Base-by-base conservation (phyloP, 129 eudicot genomes). In the Solidago caesia region DNA sequence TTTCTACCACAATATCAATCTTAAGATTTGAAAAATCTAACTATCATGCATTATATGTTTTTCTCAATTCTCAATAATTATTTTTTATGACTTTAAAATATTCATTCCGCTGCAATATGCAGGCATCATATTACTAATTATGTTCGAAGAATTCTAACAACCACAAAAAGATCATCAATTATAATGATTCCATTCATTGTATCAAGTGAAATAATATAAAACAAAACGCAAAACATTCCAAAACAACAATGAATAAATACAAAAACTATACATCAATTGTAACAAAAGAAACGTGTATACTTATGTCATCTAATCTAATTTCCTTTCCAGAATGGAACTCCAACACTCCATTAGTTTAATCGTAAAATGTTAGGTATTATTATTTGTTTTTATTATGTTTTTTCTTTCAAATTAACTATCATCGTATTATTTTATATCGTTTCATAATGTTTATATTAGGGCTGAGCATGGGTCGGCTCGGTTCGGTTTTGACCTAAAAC, bases 241-340 rank as follows among this genome's bases (percentile, higher is more conserved):
- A 47, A 64, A 42, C 72, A 71, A 63, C 58, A 62, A 78, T 16
- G 11, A 48, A 33, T 10, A 71, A 16, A 49, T 43, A 70, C 46
- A 63, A 41, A 64, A 39, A 41, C 2, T 39, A 14, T 39, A 64
- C 8, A 64, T 64, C 9, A 39, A 12, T 12, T 63, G 48, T 64
- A 12, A 39, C 15, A 16, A 63, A 48, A 11, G 13, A 52, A 48
- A 5, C 52, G 25, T 58, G 68, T 58, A 68, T 29, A 6, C 25
- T 39, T 12, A 71, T 77, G 64, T 63, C 82, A 71, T 63, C 42
- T 64, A 63, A 64, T 64, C 48, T 27, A 78, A 44, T 41, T 0
- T 65, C 48, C 41, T 57, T 67, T 67, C 59, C 27, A 56, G 25
- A 56, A 56, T 67, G 68, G 68, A 57, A 67, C 60, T 26, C 43